Evolutionary conservation across 1,284 basidiomycete genomes (phyloP), one percentile per base, ranked within the genome.

Genomic region (Lignosus rhinocerotis): DNA sequence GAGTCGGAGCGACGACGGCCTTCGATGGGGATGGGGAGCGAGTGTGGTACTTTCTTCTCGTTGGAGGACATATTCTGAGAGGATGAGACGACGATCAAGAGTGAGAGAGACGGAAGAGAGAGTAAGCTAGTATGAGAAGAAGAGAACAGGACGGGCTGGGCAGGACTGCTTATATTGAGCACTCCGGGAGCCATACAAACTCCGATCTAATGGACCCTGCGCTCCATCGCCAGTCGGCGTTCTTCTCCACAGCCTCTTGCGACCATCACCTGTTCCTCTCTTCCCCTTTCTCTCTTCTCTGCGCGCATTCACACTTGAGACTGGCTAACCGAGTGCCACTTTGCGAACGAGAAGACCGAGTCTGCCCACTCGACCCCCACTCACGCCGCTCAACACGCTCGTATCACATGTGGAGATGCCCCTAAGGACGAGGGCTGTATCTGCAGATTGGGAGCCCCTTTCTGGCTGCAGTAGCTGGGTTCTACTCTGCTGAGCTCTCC

Each of bases 1-100:
- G 86, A 87, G 53, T 84, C 82, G 25, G 73, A 68, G 45, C 80
- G 77, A 52, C 74, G 69, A 49, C 71, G 73, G 48, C 75, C 72
- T 50, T 74, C 72, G 67, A 89, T 89, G 61, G 86, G 80, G 67
- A 88, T 92, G 57, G 88, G 89, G 51, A 79, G 76, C 21, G 87
- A 83, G 71, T 77, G 86, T n/a, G 63, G 62, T 56, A 64, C 51
- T 58, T 61, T 64, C 53, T 63, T 64, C 53, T 59, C 49, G 67
- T 64, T 61, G 56, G 60, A 44, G 33, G 69, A 57, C 68, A 70
- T 70, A 48, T 38, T 33, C 17, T 19, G 45, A 21, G 48, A 49
- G 48, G 56, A 45, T 58, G 51, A 53, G 53, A 44, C 6, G 31
- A 17, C 47, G 30, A 38, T 46, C n/a, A 43, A 39, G 17, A 46